phyloP scores from a whole-genome alignment of 371 early-diverging fungal species.

The Mucor saturninus region DNA sequence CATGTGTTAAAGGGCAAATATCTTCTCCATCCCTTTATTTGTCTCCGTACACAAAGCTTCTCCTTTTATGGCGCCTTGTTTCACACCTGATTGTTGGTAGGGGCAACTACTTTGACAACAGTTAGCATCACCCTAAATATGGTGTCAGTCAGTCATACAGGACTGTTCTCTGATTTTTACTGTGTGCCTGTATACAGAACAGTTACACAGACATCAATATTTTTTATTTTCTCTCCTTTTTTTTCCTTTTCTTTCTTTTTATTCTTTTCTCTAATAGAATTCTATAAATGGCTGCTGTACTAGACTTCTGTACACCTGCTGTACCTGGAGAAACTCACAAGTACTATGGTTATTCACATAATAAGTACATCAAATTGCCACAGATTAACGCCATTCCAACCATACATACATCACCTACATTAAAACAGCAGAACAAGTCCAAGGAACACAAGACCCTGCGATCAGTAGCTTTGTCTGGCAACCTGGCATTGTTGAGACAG shows the following conservation, averaged over 20 bases:
- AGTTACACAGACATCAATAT: slow-evolving; percentile 4
- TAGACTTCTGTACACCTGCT: slow-evolving; percentile 68
- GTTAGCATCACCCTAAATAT: not conserved
- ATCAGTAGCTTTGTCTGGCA: slow-evolving; percentile 39
- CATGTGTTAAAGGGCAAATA: too few species aligned
- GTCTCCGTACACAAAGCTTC: too few species aligned
- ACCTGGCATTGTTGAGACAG: slow-evolving; percentile 26
- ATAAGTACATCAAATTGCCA: slow-evolving; percentile 58
- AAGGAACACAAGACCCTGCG: slow-evolving; percentile 29
- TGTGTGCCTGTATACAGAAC: not conserved
- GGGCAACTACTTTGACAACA: not conserved
- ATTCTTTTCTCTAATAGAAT: slow-evolving; percentile 1
- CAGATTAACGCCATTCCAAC: slow-evolving; percentile 38
- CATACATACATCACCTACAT: slow-evolving; percentile 39
- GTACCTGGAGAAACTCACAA: slow-evolving; percentile 69
- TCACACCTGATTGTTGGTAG: not conserved
- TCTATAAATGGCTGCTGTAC: slow-evolving; percentile 15
- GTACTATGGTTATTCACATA: slow-evolving; percentile 68
- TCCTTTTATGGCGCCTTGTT: too few species aligned
- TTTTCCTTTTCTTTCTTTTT: slow-evolving; percentile 2
- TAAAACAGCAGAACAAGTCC: slow-evolving; percentile 3
- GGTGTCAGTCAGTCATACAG: not conserved
- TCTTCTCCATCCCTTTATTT: too few species aligned
- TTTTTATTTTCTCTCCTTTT: slow-evolving; percentile 7
- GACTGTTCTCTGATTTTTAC: too few species aligned